Base-by-base conservation (phyloP, 208 protist species). In the Phytomonas francai region DNA sequence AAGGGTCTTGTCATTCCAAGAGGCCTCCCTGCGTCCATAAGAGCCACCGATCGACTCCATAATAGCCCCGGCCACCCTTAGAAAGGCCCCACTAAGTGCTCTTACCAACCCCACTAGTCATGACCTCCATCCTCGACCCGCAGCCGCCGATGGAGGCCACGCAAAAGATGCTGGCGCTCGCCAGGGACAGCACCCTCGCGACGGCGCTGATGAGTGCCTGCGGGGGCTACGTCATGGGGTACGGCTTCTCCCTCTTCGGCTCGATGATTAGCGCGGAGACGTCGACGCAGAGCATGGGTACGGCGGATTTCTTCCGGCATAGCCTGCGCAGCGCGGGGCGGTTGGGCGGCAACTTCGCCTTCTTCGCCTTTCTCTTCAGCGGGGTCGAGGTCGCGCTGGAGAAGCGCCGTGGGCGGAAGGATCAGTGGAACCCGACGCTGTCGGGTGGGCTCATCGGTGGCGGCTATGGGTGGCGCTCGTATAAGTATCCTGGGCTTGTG, bases 321-420 rank as follows among this genome's bases (percentile, higher is more conserved):
- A 92, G 85, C 64, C 14, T 94, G 33, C 80, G 82, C 61, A 89
- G 56, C 56, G 87, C 88, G 12, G 64, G 78, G 49, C 74, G 78
- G 59, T 72, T 93, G 19, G 92, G 84, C 57, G 54, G 59, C 60
- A 91, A 70, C 68, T 97, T 97, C 65, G 84, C 83, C 67, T 87
- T 86, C 39, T 97, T 97, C 69, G 89, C 89, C 28, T 93, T 97
- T 61, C 73, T 97, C 61, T 95, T 97, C 63, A 86, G 89, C 19
- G 89, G 89, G 6, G 74, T 95, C 25, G 92, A 97, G 76, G 89
- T 93, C 56, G 89, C 88, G 62, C 65, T 97, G 61, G 89, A 97
- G 84, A 97, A 97, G 86, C 89, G 92, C 4, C 87, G 92, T 19
- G 92, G 88, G 9, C 72, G 76, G 27, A 94, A 97, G 72, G 92